Percentiles rank a stretch among this genome's conserved stretches.
Conservation (phyloP, 441 rosid genomes). For the Jatropha podagrica region DNA sequence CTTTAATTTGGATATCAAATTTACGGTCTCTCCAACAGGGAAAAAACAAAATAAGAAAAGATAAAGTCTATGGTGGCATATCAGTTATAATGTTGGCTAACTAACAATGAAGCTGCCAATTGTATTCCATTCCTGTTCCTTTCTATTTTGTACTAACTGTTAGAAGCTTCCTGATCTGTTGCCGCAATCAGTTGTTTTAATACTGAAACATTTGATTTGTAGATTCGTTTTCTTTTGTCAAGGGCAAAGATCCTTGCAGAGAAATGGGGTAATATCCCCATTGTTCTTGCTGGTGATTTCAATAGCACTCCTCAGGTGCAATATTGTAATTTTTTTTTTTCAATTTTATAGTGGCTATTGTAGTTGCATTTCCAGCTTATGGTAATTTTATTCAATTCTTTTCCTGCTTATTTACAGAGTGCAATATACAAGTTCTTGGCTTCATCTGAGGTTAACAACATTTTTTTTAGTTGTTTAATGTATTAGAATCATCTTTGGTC, state of each 20-base stretch:
- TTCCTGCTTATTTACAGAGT: constrained; percentile 49
- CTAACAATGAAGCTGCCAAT: neutral
- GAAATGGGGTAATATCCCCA: constrained; percentile 70
- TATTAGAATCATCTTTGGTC: constrained; percentile 4
- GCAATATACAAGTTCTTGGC: constrained; percentile 72
- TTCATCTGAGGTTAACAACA: constrained; percentile 53
- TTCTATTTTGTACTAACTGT: neutral
- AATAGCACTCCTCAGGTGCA: constrained; percentile 70
- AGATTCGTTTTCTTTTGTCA: constrained; percentile 65
- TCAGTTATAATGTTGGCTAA: neutral
- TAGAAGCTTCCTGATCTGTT: neutral
- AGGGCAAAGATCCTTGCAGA: constrained; percentile 60
- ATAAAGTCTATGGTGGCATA: neutral
- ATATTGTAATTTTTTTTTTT: constrained; percentile 14
- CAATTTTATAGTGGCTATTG: neutral
- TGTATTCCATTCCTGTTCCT: neutral
- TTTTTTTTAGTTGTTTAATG: neutral
- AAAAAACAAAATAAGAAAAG: neutral
- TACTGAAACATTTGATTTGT: constrained; percentile 17
- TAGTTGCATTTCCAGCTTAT: constrained; percentile 14
- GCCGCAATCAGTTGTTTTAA: constrained; percentile 9
- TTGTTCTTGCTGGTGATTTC: constrained; percentile 74
- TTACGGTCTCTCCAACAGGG: no score
- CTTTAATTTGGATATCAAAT: no score
- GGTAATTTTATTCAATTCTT: neutral